Base-by-base conservation (phyloP, 2,329 filamentous ascomycete genomes). In the Phaeophleospora eucalypticola region DNA sequence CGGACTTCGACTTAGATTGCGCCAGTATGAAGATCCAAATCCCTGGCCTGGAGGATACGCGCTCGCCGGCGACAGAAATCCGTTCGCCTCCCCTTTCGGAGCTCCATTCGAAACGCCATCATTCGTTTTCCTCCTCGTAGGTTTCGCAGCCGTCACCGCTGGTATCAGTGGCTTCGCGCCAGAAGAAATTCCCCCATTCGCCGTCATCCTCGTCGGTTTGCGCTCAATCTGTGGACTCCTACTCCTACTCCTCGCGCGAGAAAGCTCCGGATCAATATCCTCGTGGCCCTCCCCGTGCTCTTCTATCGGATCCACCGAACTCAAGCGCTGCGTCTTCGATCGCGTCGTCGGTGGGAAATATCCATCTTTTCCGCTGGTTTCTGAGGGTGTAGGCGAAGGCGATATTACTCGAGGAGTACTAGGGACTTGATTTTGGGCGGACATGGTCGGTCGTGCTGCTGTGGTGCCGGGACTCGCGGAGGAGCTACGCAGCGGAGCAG, bases 1-100 rank as follows among this genome's bases (percentile, higher is more conserved):
- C 2, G 93, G 93, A 58, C 89, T 95, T 53, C 93, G 81, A 61
- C 89, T 95, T 65, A 96, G 80, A 64, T 91, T 87, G 51, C 87
- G 81, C 87, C 89, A 94, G 66, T 80, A 88, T 72, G 85, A 86
- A 52, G 84, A 82, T 39, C 76, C 78, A 67, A 79, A 87, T 73
- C 86, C 87, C 41, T 54, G 56, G n/a, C n/a, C n/a, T n/a, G n/a
- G n/a, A 16, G 56, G 49, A 41, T 57, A 58, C 39, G 63, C 63
- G 43, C 52, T 55, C 10, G 52, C 54, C n/a, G 63, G 62, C 19
- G 58, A 59, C 8, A 65, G 58, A 24, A 65, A 49, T 16, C 58
- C 57, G 24, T 61, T 59, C n/a, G 56, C 36, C 32, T 58, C 51
- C n/a, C 47, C 49, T 17, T 55, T 56, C n/a, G 52, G 43, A 16